Conservation (phyloP, 75 land plant species). For the Selaginella tamariscina region DNA sequence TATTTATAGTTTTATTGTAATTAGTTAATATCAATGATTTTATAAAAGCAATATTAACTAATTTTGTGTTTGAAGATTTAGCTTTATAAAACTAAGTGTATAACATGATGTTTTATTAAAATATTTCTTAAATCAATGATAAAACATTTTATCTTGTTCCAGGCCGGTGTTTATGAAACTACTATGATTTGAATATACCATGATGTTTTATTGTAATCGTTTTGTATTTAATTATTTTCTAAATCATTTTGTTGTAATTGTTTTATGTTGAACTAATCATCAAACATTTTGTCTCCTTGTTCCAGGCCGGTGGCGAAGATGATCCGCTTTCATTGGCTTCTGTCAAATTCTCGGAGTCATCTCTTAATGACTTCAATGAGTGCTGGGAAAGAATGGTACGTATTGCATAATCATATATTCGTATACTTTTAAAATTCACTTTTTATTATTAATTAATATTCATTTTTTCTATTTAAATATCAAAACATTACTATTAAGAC, state of each 20-base stretch:
- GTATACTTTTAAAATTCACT: not conserved
- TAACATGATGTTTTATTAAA: too few species aligned
- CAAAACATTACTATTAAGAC: not conserved
- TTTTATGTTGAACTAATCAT: not conserved
- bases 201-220: not conserved
- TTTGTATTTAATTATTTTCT: not conserved
- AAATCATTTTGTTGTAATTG: not conserved
- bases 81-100: too few species aligned
- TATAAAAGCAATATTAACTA: not conserved
- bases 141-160: too few species aligned
- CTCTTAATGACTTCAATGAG: conserved; percentile 31
- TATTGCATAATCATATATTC: conserved; percentile 13
- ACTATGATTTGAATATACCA: not conserved
- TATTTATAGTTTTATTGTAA: not conserved
- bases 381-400: conserved; percentile 54
- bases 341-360: conserved; percentile 50
- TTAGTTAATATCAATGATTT: not conserved
- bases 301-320: conserved; percentile 46
- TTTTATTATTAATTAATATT: not conserved
- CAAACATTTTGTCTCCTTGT: not conserved
- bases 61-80: not conserved
- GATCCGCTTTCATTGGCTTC: conserved; percentile 46
- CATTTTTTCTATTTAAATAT: not conserved
- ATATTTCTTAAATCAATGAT: too few species aligned
- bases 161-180: not conserved